Conservation (phyloP, 495 filamentous ascomycete genomes). For the Penicillium verhagenii region DNA sequence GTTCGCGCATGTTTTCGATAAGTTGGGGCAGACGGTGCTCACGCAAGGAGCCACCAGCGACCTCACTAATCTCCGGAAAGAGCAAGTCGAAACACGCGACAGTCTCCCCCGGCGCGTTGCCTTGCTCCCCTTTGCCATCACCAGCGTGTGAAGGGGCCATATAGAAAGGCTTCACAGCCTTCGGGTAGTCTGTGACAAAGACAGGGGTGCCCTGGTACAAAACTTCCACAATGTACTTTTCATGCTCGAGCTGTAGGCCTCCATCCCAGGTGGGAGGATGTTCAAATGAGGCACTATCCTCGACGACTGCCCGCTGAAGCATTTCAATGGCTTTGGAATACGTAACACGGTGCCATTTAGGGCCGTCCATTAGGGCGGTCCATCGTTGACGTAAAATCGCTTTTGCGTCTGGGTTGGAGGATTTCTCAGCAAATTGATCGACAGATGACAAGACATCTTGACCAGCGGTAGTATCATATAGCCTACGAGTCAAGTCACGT, state of each 20-base stretch:
- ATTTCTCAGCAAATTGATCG: constrained; percentile 38
- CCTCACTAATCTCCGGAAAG: constrained; percentile 83
- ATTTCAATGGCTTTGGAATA: constrained; percentile 74
- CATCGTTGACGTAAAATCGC: constrained; percentile 65
- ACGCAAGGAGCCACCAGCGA: constrained; percentile 89
- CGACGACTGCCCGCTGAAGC: constrained; percentile 58
- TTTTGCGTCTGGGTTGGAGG: constrained; percentile 27
- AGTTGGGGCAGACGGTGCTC: constrained; percentile 78
- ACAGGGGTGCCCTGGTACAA: constrained; percentile 72
- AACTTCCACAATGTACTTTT: constrained; percentile 76
- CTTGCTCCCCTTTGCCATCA: constrained; percentile 9
- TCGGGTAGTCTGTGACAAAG: constrained; percentile 92
- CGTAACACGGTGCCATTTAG: constrained; percentile 77
- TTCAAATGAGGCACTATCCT: constrained; percentile 55
- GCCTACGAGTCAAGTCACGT: constrained; percentile 53
- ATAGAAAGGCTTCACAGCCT: constrained; percentile 89
- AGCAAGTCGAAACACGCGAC: constrained; percentile 96
- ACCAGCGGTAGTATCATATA: constrained; percentile 56
- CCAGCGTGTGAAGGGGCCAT: constrained; percentile 63
- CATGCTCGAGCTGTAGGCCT: constrained; percentile 88
- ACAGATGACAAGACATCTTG: constrained; percentile 61
- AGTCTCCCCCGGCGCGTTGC: constrained; percentile 43
- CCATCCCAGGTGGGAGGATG: constrained; percentile 66
- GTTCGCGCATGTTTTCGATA: constrained; percentile 67
- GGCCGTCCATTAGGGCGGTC: constrained; percentile 57